Evolutionary conservation across 306 rosid genomes (phyloP).

Genomic region (Pterocarpus santalinus): DNA sequence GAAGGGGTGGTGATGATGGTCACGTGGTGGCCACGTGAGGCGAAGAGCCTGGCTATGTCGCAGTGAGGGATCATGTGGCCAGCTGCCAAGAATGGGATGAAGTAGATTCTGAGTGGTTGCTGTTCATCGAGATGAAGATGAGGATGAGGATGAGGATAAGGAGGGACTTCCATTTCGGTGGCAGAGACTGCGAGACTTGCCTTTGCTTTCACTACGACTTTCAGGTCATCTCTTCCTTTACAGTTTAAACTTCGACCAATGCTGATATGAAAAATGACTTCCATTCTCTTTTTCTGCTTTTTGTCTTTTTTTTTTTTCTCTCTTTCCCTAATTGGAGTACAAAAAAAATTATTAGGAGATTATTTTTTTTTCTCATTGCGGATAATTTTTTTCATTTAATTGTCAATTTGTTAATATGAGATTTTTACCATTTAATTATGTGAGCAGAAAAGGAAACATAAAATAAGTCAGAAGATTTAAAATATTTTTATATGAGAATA

Average conservation of each 20-base stretch:
- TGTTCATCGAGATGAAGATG: not conserved
- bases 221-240: not conserved
- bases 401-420: no score
- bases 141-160: not conserved
- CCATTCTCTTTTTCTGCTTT: no score
- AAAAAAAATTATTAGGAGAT: no score
- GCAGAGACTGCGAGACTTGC: not conserved
- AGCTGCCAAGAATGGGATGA: slow-evolving; percentile 43
- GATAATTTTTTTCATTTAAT: no score
- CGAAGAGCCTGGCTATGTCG: slow-evolving; percentile 51
- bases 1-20: slow-evolving; percentile 56
- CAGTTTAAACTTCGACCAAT: not conserved
- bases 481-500: no score
- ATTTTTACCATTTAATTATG: no score
- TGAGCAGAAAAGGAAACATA: no score
- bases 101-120: slow-evolving; percentile 30
- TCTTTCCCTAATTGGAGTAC: no score
- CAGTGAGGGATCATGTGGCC: slow-evolving; percentile 52
- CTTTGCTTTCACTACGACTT: not conserved
- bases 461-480: no score
- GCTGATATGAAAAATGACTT: no score
- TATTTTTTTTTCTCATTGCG: no score
- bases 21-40: slow-evolving; percentile 47
- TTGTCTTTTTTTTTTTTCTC: no score
- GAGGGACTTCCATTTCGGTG: not conserved